Evolutionary conservation across 345 rosid genomes (phyloP).

Genomic region (Excoecaria agallocha): DNA sequence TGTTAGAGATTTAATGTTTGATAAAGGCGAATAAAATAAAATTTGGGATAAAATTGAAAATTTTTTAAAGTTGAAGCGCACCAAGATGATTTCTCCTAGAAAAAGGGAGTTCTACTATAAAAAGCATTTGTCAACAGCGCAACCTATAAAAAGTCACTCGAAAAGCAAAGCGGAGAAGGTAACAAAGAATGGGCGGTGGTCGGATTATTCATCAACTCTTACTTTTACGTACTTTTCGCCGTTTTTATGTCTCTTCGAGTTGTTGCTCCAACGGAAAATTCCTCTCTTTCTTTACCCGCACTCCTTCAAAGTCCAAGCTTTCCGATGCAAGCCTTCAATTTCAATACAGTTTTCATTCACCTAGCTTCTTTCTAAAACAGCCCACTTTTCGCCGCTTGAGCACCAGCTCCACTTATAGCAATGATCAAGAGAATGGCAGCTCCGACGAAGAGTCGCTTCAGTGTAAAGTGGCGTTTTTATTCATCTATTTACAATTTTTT

Average conservation of each 20-base stretch:
- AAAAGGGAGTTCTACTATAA: no score
- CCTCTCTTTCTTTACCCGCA: neutral
- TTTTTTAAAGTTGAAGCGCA: no score
- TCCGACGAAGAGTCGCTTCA: slow-evolving; percentile 25
- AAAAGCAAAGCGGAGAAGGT: neutral
- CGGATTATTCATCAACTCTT: neutral
- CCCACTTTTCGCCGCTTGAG: slow-evolving; percentile 18
- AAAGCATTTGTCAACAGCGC: no score
- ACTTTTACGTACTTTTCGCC: neutral
- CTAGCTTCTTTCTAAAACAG: slow-evolving; percentile 7
- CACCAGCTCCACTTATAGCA: slow-evolving; percentile 3
- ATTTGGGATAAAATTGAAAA: no score
- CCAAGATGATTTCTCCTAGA: no score
- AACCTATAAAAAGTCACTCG: neutral
- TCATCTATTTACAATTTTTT: neutral
- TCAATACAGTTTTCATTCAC: neutral
- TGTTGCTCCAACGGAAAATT: neutral
- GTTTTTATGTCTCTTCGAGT: neutral
- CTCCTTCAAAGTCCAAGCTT: neutral
- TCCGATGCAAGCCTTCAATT: neutral
- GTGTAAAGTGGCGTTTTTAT: slow-evolving; percentile 21
- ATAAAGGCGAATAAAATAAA: no score
- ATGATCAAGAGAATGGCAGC: neutral
- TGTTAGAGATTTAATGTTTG: no score
- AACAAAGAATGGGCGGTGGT: neutral